Percentiles rank a stretch among this genome's conserved stretches.
Evolutionary conservation across 306 rosid genomes (phyloP).

Genomic region (Pterocarpus macrocarpus): DNA sequence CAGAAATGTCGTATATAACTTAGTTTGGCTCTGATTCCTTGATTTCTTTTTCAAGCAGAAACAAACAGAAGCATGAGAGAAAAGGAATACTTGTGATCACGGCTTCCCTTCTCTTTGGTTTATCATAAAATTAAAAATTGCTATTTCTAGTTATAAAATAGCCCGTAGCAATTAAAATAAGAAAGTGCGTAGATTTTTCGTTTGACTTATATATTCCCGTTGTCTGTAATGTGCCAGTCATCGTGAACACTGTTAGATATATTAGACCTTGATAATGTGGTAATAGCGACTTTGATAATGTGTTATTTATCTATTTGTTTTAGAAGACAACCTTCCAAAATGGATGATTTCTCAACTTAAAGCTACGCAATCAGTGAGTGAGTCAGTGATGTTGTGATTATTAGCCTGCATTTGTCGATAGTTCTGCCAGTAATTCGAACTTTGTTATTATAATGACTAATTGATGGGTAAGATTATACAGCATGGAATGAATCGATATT

Average conservation of each 20-base stretch:
- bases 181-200: too few species aligned
- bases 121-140: not conserved
- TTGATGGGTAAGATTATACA: constrained; percentile 2
- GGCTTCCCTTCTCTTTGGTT: not conserved
- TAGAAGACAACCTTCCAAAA: not conserved
- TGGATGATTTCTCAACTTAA: not conserved
- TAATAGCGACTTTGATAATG: not conserved
- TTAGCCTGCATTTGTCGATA: constrained; percentile 13
- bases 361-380: not conserved
- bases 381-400: not conserved
- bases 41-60: not conserved
- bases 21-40: constrained; percentile 26
- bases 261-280: too few species aligned
- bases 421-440: not conserved
- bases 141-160: too few species aligned
- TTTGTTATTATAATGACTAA: constrained; percentile 16
- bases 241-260: too few species aligned
- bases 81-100: not conserved
- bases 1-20: not conserved
- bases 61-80: not conserved
- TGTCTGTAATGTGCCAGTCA: too few species aligned
- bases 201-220: too few species aligned
- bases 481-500: not conserved
- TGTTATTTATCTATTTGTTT: not conserved
- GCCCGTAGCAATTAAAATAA: too few species aligned